Conservation (phyloP, 169 alveolate genomes). For the Plasmodium adleri region DNA sequence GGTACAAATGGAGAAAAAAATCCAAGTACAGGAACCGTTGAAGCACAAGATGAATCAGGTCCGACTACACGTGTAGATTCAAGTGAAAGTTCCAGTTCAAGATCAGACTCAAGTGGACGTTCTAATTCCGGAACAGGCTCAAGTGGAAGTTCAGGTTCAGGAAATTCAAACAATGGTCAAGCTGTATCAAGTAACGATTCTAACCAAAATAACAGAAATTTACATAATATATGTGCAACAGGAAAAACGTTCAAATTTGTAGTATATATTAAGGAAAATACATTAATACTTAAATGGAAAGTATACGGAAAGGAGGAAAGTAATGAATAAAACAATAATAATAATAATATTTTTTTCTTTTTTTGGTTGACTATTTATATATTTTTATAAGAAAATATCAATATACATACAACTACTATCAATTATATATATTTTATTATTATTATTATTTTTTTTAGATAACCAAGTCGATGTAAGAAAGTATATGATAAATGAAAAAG, state of each 20-base stretch:
- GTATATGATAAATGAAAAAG: background rate
- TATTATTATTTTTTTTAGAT: background rate
- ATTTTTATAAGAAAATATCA: background rate
- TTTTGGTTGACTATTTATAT: background rate
- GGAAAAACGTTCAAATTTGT: slow-evolving; percentile 11
- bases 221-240: background rate
- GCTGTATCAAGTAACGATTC: no score
- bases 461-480: slow-evolving; percentile 18
- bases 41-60: no score
- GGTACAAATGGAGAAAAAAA: no score
- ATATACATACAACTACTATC: background rate
- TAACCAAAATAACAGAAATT: no score
- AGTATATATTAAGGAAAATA: background rate
- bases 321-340: background rate
- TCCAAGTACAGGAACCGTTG: no score
- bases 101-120: no score
- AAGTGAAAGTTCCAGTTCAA: no score
- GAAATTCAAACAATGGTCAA: no score
- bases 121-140: no score
- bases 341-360: background rate
- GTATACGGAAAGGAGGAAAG: background rate
- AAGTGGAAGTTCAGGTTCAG: no score
- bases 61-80: no score
- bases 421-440: background rate
- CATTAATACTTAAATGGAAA: slow-evolving; percentile 18